Base-by-base conservation (phyloP, 129 eudicot genomes). In the Flaveria bidentis region DNA sequence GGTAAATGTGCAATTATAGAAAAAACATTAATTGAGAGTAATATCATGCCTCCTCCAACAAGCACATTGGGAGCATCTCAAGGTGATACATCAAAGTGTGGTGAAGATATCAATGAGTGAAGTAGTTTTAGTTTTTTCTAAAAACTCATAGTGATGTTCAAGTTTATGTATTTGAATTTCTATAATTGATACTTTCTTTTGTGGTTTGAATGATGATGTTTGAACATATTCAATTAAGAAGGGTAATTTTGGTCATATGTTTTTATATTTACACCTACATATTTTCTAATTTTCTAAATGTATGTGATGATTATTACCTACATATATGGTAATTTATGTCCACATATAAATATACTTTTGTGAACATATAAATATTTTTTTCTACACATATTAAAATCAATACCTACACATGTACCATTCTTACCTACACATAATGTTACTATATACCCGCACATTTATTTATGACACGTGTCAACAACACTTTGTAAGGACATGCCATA, bases 31-130 rank as follows among this genome's bases (percentile, higher is more conserved):
- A 63, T 63, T 30, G 69, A 63, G 69, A 63, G 30, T 5, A 63
- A 63, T n/a, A 63, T 63, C 46, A 63, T 63, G 69, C 46, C 46
- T 63, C 69, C 22, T 28, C 69, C 22, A 36, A 63, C 45, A 36
- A 63, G 45, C 39, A 26, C 22, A 63, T 30, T 0, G 4, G 46
- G 18, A 30, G 39, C 4, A 63, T 63, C 69, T 30, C 23, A 63
- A 14, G 11, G 46, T 30, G 69, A 63, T 30, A 63, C 69, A 63
- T 30, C 9, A 2, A 14, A 63, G 20, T 30, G 69, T 14, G 44
- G 16, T 33, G 69, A 63, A 63, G 4, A 63, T 30, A 17, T 10
- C 15, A 17, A 30, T 63, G 69, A 63, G 17, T 63, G 69, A 30
- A 30, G 20, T 6, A 26, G 36, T 25, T 62, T 30, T 30, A 14